Conservation (phyloP, 2,329 filamentous ascomycete species). For the Botrytis elliptica region DNA sequence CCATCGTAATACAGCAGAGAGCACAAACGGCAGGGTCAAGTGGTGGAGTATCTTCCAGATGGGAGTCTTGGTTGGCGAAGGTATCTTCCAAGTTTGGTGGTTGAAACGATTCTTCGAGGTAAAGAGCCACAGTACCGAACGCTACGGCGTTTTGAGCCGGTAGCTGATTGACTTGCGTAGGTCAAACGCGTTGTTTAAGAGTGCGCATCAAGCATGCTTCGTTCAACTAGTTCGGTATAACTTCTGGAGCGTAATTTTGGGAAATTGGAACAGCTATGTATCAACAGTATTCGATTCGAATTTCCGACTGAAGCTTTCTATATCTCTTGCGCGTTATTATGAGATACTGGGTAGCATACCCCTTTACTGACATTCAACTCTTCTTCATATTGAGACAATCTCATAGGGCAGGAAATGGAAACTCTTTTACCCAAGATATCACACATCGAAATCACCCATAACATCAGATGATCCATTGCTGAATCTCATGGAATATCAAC, state of each 20-base stretch:
- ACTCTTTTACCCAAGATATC: not conserved
- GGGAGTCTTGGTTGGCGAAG: slow-evolving; percentile 82
- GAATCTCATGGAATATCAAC: not conserved
- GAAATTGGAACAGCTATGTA: slow-evolving; percentile 24
- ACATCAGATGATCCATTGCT: not conserved
- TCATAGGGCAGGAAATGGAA: not conserved
- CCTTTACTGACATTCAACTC: not conserved
- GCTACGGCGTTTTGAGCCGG: slow-evolving; percentile 37
- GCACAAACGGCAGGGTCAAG: slow-evolving; percentile 95
- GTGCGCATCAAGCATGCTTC: slow-evolving; percentile 16
- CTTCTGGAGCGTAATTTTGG: slow-evolving; percentile 23
- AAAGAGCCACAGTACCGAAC: slow-evolving; percentile 38
- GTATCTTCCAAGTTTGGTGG: slow-evolving; percentile 99
- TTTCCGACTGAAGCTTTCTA: slow-evolving; percentile 5
- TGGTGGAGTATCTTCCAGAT: slow-evolving; percentile 99
- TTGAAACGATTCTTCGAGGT: slow-evolving; percentile 96
- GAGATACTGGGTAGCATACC: not conserved
- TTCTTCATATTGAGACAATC: not conserved
- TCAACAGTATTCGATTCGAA: slow-evolving; percentile 20
- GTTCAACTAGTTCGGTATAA: slow-evolving; percentile 32
- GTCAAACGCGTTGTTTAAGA: slow-evolving; percentile 64
- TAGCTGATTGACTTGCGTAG: slow-evolving; percentile 39
- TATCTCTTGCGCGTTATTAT: not conserved
- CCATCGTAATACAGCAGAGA: slow-evolving; percentile 97
- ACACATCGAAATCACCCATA: not conserved